These are phyloP conservation scores for Lyophyllum semitale DNA, from an alignment of 768 basidiomycete genomes.

Conservation along the genomic window DNA sequence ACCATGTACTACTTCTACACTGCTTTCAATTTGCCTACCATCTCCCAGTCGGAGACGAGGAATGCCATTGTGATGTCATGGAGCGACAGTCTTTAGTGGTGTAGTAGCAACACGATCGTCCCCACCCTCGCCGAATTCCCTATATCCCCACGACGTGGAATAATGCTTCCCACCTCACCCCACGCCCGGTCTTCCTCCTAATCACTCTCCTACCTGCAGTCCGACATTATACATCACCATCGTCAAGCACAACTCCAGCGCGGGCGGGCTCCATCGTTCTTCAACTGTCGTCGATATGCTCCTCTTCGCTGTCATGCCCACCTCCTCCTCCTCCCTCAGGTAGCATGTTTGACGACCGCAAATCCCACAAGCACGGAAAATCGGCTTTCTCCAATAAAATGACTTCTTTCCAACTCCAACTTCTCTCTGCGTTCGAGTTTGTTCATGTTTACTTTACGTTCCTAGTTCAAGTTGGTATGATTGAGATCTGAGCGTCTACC, in stretches of 20 bases:
- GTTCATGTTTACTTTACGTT: too few relatives aligned
- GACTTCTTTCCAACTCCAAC: too few relatives aligned
- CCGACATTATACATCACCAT: constrained; percentile 95
- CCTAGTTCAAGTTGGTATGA: too few relatives aligned
- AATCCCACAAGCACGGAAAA: constrained; percentile 94
- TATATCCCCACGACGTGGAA: constrained; percentile 99
- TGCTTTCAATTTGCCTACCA: constrained; percentile 87
- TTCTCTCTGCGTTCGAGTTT: too few relatives aligned
- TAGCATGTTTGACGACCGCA: constrained; percentile 98
- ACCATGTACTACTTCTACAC: constrained; percentile 97
- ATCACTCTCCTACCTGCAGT: constrained; percentile 93
- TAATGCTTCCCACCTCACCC: constrained; percentile 94
- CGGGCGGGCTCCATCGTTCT: constrained; percentile 78
- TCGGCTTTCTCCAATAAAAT: too few relatives aligned
- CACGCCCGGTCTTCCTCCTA: constrained; percentile 85
- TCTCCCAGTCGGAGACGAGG: constrained; percentile 65
- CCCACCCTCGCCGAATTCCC: constrained; percentile 93
- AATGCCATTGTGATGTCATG: constrained; percentile 81
- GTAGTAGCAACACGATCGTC: constrained; percentile 94
- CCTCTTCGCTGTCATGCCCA: constrained; percentile 90
- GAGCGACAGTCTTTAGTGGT: constrained; percentile 94
- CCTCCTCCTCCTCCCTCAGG: too few relatives aligned
- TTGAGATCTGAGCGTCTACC: too few relatives aligned
- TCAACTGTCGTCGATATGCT: constrained; percentile 85
- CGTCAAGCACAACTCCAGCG: constrained; percentile 57